Evolutionary conservation across 2,329 filamentous ascomycete genomes (phyloP).

Genomic region (Parafenestella ontariensis): DNA sequence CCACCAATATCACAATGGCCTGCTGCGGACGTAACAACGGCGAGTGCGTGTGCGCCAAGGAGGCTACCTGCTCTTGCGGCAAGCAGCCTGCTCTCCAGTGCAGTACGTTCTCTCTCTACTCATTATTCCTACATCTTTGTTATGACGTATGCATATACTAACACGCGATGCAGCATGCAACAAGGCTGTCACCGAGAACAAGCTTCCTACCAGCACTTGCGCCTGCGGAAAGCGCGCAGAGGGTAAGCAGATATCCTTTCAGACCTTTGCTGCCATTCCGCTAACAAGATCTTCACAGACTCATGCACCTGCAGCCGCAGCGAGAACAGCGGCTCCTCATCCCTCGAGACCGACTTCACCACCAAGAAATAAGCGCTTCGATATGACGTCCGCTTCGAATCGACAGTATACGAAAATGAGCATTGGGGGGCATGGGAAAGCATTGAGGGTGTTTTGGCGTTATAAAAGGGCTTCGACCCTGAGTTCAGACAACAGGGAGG

Average conservation of each 20-base stretch:
- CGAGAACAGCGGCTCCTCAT: constrained; percentile 65
- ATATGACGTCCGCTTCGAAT: neutral
- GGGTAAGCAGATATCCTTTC: constrained; percentile 56
- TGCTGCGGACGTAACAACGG: constrained; percentile 67
- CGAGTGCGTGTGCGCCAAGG: constrained; percentile 64
- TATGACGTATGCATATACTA: constrained; percentile 15
- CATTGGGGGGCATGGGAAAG: constrained; percentile 18
- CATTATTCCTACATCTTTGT: neutral
- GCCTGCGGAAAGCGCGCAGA: constrained; percentile 77
- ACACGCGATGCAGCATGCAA: constrained; percentile 63
- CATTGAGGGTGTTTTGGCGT: constrained; percentile 19
- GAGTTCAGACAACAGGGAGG: neutral
- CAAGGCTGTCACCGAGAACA: constrained; percentile 79
- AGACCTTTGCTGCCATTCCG: neutral
- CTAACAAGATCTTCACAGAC: constrained; percentile 28
- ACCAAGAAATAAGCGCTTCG: constrained; percentile 60
- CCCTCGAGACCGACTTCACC: constrained; percentile 86
- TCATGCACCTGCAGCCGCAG: constrained; percentile 84
- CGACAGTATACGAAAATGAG: constrained; percentile 5
- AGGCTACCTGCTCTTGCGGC: constrained; percentile 83
- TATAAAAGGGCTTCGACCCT: neutral
- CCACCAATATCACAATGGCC: constrained; percentile 48
- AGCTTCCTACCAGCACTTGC: constrained; percentile 71
- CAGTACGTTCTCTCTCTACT: constrained; percentile 51
- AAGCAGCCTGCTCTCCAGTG: constrained; percentile 87